A percentile compares a stretch with the other conserved stretches of the same genome.
Evolutionary conservation across 169 alveolate species (phyloP).

Genomic region (Theileria annulata): DNA sequence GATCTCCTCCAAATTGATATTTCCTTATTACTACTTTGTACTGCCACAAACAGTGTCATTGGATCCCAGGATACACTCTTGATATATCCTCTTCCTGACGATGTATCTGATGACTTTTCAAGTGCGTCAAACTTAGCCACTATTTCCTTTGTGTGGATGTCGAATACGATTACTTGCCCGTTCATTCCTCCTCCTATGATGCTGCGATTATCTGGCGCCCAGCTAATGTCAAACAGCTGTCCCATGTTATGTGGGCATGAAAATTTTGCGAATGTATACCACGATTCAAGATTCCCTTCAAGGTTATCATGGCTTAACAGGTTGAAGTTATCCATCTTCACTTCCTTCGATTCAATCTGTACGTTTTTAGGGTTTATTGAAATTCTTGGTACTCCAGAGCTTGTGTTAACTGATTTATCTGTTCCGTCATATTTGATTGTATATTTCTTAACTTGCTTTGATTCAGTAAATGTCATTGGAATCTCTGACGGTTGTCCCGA

Average conservation of each 20-base stretch:
- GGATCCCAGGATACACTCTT: slow-evolving; percentile 72
- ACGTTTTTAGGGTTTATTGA: slow-evolving; percentile 25
- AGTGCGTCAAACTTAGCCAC: slow-evolving; percentile 63
- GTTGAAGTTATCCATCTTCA: slow-evolving; percentile 37
- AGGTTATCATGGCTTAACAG: slow-evolving; percentile 29
- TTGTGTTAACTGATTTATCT: slow-evolving; percentile 3
- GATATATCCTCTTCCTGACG: slow-evolving; percentile 52
- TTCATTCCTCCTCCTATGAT: slow-evolving; percentile 70
- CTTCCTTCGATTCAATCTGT: slow-evolving; percentile 48
- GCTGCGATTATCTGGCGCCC: slow-evolving; percentile 72
- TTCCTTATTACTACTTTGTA: slow-evolving; percentile 50
- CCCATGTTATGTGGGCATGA: slow-evolving; percentile 65
- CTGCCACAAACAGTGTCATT: slow-evolving; percentile 64
- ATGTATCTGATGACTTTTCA: slow-evolving; percentile 11
- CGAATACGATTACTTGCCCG: slow-evolving; percentile 69
- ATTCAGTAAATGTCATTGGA: slow-evolving; percentile 1
- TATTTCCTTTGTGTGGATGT: slow-evolving; percentile 62
- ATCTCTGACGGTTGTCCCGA: slow-evolving; percentile 12
- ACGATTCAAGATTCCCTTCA: slow-evolving; percentile 57
- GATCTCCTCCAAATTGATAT: slow-evolving; percentile 65
- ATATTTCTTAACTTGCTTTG: slow-evolving; percentile 41
- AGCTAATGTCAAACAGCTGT: slow-evolving; percentile 66
- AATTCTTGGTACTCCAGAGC: slow-evolving; percentile 17
- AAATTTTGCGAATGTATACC: slow-evolving; percentile 41
- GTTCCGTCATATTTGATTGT: slow-evolving; percentile 66